phyloP scores from a whole-genome alignment of 805 yeast species.

The Candida nemodendra region DNA sequence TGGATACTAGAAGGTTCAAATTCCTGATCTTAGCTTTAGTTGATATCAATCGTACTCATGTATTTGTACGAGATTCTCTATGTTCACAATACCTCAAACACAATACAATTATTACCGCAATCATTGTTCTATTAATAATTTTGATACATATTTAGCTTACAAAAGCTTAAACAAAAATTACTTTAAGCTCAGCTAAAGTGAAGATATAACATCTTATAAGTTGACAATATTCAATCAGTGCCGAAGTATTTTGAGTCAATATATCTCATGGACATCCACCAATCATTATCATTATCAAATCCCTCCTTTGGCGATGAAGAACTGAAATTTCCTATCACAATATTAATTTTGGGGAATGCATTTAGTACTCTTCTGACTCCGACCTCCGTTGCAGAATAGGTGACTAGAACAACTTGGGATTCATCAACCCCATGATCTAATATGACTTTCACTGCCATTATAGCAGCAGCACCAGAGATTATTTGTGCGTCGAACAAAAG shows the following conservation, averaged over 20 bases:
- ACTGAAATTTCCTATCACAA: slow-evolving; percentile 70
- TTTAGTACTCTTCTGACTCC: slow-evolving; percentile 71
- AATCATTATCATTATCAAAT: slow-evolving; percentile 41
- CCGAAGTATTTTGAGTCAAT: slow-evolving; percentile 81
- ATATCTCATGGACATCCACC: slow-evolving; percentile 66
- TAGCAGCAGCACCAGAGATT: slow-evolving; percentile 89
- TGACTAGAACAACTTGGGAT: slow-evolving; percentile 62
- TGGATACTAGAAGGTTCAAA: slow-evolving; percentile 47
- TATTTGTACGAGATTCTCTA: too few relatives aligned
- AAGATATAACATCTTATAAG: too few relatives aligned
- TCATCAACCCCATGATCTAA: slow-evolving; percentile 72
- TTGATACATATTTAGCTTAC: too few relatives aligned
- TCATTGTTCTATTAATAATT: too few relatives aligned
- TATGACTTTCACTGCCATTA: slow-evolving; percentile 89
- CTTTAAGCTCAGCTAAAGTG: too few relatives aligned
- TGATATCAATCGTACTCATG: too few relatives aligned
- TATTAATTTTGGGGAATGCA: slow-evolving; percentile 68
- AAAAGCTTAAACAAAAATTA: too few relatives aligned
- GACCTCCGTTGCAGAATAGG: slow-evolving; percentile 73
- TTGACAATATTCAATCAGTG: slow-evolving; percentile 34
- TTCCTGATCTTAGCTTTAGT: too few relatives aligned
- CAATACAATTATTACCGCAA: too few relatives aligned
- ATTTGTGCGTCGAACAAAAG: slow-evolving; percentile 83
- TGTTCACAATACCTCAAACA: too few relatives aligned
- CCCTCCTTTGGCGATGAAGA: slow-evolving; percentile 24